phyloP scores from a whole-genome alignment of 2,329 filamentous ascomycete species.

The Sodiomyces alkalinus region DNA sequence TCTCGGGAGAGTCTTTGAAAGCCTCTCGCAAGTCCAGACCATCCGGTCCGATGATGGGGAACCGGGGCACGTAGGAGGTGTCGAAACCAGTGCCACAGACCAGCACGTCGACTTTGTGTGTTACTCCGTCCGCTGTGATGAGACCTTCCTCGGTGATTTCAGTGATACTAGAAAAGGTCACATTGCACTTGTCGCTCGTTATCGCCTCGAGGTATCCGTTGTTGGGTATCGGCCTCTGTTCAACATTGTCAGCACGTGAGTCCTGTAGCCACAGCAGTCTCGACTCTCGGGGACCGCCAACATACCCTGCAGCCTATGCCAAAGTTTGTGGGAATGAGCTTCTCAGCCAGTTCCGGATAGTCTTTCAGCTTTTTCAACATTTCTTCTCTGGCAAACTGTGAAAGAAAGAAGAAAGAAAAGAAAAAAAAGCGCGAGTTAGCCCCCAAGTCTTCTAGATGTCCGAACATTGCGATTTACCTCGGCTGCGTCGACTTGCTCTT shows the following conservation, averaged over 20 bases:
- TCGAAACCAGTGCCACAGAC: not conserved
- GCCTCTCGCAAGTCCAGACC: too few species aligned
- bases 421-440: too few species aligned
- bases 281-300: too few species aligned
- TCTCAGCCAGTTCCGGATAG: not conserved
- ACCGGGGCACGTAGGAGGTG: not conserved
- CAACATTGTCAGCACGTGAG: too few species aligned
- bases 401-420: too few species aligned
- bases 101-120: not conserved
- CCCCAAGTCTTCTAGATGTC: too few species aligned
- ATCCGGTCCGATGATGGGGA: not conserved
- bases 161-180: too few species aligned
- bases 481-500: too few species aligned
- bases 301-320: not conserved
- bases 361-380: not conserved
- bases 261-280: too few species aligned
- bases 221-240: not conserved
- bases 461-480: too few species aligned
- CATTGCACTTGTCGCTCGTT: not conserved
- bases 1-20: not conserved
- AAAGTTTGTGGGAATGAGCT: not conserved
- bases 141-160: not conserved
- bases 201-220: not conserved
- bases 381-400: too few species aligned
- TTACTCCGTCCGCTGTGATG: not conserved